phyloP scores from a whole-genome alignment of 345 rosid species.

The Lumnitzera racemosa region DNA sequence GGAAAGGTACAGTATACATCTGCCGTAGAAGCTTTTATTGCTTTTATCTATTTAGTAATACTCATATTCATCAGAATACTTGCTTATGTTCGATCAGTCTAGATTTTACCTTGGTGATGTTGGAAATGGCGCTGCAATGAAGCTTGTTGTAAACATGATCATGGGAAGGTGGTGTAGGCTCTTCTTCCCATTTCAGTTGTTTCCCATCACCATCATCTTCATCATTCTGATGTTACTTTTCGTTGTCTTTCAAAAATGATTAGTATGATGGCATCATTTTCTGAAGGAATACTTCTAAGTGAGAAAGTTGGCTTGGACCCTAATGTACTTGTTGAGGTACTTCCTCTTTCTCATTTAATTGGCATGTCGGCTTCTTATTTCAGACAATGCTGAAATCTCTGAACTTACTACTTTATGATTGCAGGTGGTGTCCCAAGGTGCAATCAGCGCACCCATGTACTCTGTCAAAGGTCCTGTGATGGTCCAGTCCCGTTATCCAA shows the following conservation, averaged over 20 bases:
- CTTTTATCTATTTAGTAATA: no score
- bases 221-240: constrained; percentile 6
- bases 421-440: constrained; percentile 85
- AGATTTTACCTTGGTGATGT: constrained; percentile 86
- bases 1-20: constrained; percentile 52
- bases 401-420: neutral
- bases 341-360: neutral
- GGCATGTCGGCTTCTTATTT: no score
- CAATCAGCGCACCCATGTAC: constrained; percentile 93
- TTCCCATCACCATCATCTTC: constrained; percentile 3
- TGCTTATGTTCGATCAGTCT: constrained; percentile 41
- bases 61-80: no score
- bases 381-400: no score
- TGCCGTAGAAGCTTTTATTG: no score
- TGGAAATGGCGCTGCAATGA: constrained; percentile 97
- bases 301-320: constrained; percentile 92
- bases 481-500: constrained; percentile 67
- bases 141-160: constrained; percentile 93
- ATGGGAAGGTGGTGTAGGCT: constrained; percentile 72
- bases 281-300: constrained; percentile 79
- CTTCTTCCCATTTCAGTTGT: neutral
- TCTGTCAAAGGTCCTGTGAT: constrained; percentile 80
- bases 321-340: constrained; percentile 66
- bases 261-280: constrained; percentile 96
- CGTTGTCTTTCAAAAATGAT: constrained; percentile 9